These are phyloP conservation scores for Paulownia fortunei DNA, from an alignment of 257 asterid species.

Conservation along the genomic window DNA sequence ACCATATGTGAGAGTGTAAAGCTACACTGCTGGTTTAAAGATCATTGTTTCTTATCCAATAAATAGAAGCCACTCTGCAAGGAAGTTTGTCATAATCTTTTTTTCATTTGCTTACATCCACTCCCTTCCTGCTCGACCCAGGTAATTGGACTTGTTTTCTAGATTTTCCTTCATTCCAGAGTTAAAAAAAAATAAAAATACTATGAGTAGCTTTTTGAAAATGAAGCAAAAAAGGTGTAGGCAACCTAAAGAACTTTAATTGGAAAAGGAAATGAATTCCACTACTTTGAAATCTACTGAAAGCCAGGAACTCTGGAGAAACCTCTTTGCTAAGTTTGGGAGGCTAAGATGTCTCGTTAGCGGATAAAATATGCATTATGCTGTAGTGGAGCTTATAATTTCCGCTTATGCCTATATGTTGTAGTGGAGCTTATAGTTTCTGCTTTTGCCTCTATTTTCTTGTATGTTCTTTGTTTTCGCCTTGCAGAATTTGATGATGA, in stretches of 20 bases:
- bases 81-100: neutral
- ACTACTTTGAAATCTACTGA: neutral
- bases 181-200: neutral
- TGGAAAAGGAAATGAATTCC: neutral
- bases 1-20: neutral
- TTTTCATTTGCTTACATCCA: neutral
- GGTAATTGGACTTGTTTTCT: neutral
- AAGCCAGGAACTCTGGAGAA: neutral
- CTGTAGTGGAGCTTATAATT: neutral
- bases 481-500: neutral
- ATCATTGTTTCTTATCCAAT: neutral
- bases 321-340: neutral
- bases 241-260: neutral
- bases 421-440: slow-evolving; percentile 16
- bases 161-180: neutral
- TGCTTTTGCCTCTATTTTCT: neutral
- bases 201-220: neutral
- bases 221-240: neutral
- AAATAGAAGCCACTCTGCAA: neutral
- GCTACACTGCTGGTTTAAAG: neutral
- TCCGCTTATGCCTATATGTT: neutral
- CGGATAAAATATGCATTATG: neutral
- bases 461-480: neutral
- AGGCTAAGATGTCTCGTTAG: neutral
- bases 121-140: neutral